Evolutionary conservation across 257 asterid genomes (phyloP), one percentile per base, ranked within the genome.

Genomic region (Fraxinus excelsior): DNA sequence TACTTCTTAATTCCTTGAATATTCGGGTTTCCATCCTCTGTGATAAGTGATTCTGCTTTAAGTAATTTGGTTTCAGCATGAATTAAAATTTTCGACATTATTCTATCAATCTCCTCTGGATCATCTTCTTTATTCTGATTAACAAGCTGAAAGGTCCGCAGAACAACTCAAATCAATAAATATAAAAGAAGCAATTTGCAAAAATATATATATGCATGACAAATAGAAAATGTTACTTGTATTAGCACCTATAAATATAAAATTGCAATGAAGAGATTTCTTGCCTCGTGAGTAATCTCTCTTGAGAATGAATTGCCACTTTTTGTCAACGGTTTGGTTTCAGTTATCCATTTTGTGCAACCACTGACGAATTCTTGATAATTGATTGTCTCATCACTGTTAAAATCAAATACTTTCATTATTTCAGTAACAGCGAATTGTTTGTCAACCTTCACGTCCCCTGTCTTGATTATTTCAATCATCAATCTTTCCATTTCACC

Each of bases 21-120:
- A 56, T 87, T 81, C 35, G 90, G 94, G 80, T 82, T 86, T 76
- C 93, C 94, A 8, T 85, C 87, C 1, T 78, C 71, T 10, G 86
- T 79, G 79, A 81, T 75, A 7, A 89, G 86, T 70, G 76, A 67
- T 81, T 87, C 79, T 13, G 86, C 74, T 82, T 74, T 83, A 62
- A 85, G 79, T 49, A 84, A 12, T 19, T 84, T 78, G 25, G 78
- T 82, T 79, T 89, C 84, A 4, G 89, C 85, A 73, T 89, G 93
- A 76, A 72, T 77, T 73, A 87, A 71, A 69, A 87, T 75, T 87
- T 85, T 85, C 0, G 91, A 82, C 85, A 87, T 71, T 70, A 89
- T 80, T 35, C 60, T 64, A 37, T 86, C 85, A 16, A 82, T 81
- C 70, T 81, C 79, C 14, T 66, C 81, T 1, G 81, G 83, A 60